phyloP scores from a whole-genome alignment of 495 filamentous ascomycete species.

The Xylaria grammica region DNA sequence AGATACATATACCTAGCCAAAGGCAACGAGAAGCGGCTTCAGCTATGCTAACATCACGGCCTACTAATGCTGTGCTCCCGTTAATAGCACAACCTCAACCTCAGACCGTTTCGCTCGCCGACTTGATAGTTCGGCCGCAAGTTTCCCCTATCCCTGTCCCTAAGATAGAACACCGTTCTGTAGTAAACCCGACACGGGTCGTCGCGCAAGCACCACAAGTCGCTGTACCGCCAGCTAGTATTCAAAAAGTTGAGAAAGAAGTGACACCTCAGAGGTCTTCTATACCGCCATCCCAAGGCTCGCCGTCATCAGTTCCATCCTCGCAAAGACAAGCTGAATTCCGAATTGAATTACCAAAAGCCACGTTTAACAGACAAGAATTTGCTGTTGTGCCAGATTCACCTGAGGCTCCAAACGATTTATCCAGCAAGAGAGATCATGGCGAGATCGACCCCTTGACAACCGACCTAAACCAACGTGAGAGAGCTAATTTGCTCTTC shows the following conservation, averaged over 20 bases:
- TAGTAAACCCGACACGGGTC: conserved; percentile 19
- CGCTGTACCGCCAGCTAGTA: conserved; percentile 2
- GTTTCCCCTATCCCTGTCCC: conserved; percentile 19
- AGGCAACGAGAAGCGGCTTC: conserved; percentile 32
- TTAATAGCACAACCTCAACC: conserved; percentile 28
- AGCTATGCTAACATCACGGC: conserved; percentile 23
- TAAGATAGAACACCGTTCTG: conserved; percentile 17
- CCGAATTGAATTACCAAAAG: conserved; percentile 45
- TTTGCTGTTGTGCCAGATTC: conserved; percentile 46
- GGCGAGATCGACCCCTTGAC: conserved; percentile 53
- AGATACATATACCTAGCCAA: conserved; percentile 35
- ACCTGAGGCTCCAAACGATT: conserved; percentile 45
- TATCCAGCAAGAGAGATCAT: conserved; percentile 48
- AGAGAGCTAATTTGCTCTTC: conserved; percentile 75
- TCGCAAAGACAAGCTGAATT: conserved; percentile 29
- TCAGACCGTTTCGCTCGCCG: conserved; percentile 37
- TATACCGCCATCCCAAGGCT: conserved; percentile 8
- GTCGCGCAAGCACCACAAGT: conserved; percentile 17
- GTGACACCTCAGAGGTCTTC: conserved; percentile 9
- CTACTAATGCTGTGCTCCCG: conserved; percentile 17
- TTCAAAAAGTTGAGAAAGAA: conserved; percentile 19
- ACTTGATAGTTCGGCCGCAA: conserved; percentile 35
- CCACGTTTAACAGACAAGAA: conserved; percentile 46
- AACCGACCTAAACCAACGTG: conserved; percentile 70
- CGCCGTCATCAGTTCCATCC: conserved; percentile 13